phyloP scores from a whole-genome alignment of 2,329 filamentous ascomycete species.

The Penicillium sp. region DNA sequence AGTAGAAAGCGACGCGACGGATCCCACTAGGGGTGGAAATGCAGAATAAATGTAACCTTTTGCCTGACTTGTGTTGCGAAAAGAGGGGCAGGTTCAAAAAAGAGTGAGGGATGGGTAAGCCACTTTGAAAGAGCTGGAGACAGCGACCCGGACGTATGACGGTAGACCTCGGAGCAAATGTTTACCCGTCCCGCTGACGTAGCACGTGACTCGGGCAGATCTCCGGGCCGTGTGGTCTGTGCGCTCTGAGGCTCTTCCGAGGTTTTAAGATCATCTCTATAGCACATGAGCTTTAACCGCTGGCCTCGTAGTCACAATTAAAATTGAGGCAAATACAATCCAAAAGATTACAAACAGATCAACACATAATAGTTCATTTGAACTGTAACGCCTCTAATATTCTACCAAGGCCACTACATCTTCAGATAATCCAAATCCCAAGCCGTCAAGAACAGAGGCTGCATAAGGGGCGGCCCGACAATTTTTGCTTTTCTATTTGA shows the following conservation, averaged over 20 bases:
- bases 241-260: background rate
- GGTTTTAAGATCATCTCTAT: background rate
- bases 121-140: slow-evolving; percentile 2
- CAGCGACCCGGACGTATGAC: slow-evolving; percentile 1
- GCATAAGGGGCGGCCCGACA: background rate
- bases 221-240: background rate
- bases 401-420: background rate
- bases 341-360: too few relatives aligned
- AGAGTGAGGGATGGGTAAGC: background rate
- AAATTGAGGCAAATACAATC: background rate
- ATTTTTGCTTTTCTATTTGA: background rate
- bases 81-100: background rate
- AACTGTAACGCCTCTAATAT: background rate
- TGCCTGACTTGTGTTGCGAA: background rate
- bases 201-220: background rate
- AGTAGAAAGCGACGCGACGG: background rate
- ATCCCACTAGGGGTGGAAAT: background rate
- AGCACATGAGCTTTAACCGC: background rate
- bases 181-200: background rate
- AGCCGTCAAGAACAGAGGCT: background rate
- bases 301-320: background rate
- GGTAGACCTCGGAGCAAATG: background rate
- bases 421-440: background rate
- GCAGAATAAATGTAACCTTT: background rate
- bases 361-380: background rate